Conservation (phyloP, 495 filamentous ascomycete genomes). For the Penicillium goetzii region DNA sequence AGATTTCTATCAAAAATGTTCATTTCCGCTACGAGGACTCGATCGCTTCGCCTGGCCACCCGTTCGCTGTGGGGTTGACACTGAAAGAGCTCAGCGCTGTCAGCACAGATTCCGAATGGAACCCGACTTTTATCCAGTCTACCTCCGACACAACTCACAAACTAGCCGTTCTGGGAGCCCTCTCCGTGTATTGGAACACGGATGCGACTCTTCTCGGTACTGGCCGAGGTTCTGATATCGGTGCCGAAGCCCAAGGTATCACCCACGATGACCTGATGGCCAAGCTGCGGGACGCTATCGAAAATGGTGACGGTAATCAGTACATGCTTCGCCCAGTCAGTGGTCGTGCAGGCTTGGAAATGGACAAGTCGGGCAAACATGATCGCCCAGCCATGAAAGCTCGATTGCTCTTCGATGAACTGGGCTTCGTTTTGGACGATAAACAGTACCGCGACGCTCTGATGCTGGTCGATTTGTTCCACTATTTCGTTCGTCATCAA, state of each 20-base stretch:
- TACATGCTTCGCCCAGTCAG: slow-evolving; percentile 95
- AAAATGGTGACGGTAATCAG: slow-evolving; percentile 75
- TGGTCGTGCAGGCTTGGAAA: slow-evolving; percentile 86
- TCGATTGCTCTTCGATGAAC: slow-evolving; percentile 88
- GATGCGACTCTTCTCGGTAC: slow-evolving; percentile 81
- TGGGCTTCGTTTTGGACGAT: slow-evolving; percentile 93
- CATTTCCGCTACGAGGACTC: slow-evolving; percentile 97
- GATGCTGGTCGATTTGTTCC: slow-evolving; percentile 98
- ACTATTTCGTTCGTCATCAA: slow-evolving; percentile 97
- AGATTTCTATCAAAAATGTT: slow-evolving; percentile 96
- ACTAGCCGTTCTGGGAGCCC: slow-evolving; percentile 79
- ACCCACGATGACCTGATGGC: slow-evolving; percentile 75
- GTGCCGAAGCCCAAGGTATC: slow-evolving; percentile 66
- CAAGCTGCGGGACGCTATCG: slow-evolving; percentile 76
- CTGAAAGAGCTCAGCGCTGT: slow-evolving; percentile 94
- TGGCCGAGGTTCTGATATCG: slow-evolving; percentile 62
- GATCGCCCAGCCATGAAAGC: slow-evolving; percentile 89
- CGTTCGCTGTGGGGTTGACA: slow-evolving; percentile 89
- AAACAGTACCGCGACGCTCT: slow-evolving; percentile 94
- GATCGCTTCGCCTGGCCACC: slow-evolving; percentile 92
- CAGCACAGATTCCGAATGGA: slow-evolving; percentile 92
- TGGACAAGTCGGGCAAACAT: slow-evolving; percentile 85
- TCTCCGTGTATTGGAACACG: slow-evolving; percentile 98
- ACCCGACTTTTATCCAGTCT: slow-evolving; percentile 90
- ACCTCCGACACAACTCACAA: slow-evolving; percentile 84